phyloP scores from a whole-genome alignment of 78 protist species.

The Carpediemonas membranifera region DNA sequence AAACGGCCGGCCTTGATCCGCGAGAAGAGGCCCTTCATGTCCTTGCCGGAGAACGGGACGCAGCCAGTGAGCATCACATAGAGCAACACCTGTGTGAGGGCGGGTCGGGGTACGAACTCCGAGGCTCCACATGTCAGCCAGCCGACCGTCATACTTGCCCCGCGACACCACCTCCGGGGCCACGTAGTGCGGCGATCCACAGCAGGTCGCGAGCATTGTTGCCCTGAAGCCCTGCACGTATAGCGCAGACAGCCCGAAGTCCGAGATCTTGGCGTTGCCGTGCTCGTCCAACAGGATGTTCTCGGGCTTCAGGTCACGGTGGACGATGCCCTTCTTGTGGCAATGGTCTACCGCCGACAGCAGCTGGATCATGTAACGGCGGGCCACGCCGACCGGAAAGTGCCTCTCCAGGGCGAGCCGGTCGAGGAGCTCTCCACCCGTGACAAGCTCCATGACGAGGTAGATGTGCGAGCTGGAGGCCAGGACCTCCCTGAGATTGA shows the following conservation, averaged over 20 bases:
- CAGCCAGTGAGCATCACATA: conserved; percentile 9
- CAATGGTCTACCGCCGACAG: conserved; percentile 30
- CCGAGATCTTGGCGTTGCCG: not conserved
- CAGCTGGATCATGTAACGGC: conserved; percentile 24
- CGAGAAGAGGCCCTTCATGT: too few species aligned
- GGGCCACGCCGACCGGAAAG: conserved; percentile 27
- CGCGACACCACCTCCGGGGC: conserved; percentile 10
- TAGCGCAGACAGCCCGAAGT: conserved; percentile 2
- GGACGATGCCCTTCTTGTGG: conserved; percentile 17
- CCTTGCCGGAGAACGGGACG: conserved; percentile 13
- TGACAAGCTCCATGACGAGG: conserved; percentile 38
- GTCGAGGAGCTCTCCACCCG: conserved; percentile 50
- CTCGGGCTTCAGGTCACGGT: too few species aligned
- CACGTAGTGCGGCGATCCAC: conserved; percentile 6
- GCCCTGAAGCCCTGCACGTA: too few species aligned
- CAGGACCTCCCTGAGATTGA: not conserved
- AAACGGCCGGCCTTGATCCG: too few species aligned
- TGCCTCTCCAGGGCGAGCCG: conserved; percentile 12
- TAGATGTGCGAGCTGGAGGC: conserved; percentile 1
- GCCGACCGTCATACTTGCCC: not conserved
- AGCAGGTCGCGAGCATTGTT: not conserved
- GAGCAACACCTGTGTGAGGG: too few species aligned
- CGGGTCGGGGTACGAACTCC: too few species aligned
- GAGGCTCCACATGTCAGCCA: not conserved
- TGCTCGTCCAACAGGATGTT: not conserved